phyloP scores from a whole-genome alignment of 768 basidiomycete genomes.

The Lentinula detonsa region DNA sequence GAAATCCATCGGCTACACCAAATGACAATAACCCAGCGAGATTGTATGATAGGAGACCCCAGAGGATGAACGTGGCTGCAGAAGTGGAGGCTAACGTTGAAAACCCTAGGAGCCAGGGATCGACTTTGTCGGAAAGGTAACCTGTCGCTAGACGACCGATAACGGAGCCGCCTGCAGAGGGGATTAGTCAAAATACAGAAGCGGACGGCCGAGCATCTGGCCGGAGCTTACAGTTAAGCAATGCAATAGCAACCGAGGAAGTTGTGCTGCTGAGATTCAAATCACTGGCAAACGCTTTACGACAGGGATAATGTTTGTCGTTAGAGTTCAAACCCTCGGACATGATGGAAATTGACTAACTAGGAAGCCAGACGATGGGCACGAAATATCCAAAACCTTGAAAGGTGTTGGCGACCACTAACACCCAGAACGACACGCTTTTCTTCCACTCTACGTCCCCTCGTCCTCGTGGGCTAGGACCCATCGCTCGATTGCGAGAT shows the following conservation, averaged over 20 bases:
- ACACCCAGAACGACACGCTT: conserved; percentile 17
- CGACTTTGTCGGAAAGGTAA: conserved; percentile 17
- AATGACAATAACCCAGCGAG: conserved; percentile 20
- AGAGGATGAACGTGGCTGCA: conserved; percentile 22
- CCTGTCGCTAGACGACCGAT: conserved; percentile 19
- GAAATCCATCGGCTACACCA: conserved; percentile 20
- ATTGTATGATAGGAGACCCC: conserved; percentile 19
- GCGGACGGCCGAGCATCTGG: not conserved
- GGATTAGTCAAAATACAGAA: not conserved
- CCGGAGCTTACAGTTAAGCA: conserved; percentile 16
- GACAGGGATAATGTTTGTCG: not conserved
- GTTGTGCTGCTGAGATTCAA: conserved; percentile 11
- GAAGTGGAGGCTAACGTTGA: conserved; percentile 14
- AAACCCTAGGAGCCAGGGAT: conserved; percentile 17
- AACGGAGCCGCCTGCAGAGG: conserved; percentile 11
- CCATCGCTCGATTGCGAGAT: conserved; percentile 10
- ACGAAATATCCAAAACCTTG: conserved; percentile 22
- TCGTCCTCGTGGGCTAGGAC: conserved; percentile 12
- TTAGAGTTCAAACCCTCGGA: not conserved
- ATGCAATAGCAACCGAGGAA: conserved; percentile 13
- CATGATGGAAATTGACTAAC: conserved; percentile 8
- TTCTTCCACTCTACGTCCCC: conserved; percentile 13
- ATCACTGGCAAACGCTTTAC: conserved; percentile 16
- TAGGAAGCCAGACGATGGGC: conserved; percentile 20
- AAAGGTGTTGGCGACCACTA: conserved; percentile 16